Base-by-base conservation (phyloP, 1,284 basidiomycete genomes). In the Cerrena zonata region DNA sequence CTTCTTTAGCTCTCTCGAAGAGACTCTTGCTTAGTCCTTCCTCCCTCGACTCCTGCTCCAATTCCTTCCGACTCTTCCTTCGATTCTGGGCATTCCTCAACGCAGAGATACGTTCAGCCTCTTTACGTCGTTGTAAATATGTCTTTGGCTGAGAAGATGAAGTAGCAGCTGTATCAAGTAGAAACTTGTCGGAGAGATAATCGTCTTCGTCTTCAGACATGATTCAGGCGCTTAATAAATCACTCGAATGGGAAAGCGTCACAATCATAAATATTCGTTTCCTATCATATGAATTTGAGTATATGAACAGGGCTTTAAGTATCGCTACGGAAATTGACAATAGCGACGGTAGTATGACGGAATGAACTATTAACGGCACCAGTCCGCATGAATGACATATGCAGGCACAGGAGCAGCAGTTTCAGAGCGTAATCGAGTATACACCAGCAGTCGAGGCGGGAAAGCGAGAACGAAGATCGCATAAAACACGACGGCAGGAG, bases 151-250 rank as follows among this genome's bases (percentile, higher is more conserved):
- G 58, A 5, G 65, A 52, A 4, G 64, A 62, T 5, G 71, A 59
- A 12, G 66, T 50, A n/a, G 70, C 37, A 10, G 67, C 52, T 13
- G 66, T 38, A 2, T 74, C 73, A 45, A 76, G 56, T 12, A 91
- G 73, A 65, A 90, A 91, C 62, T 89, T 91, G 72, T 90, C 86
- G 13, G 88, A 90, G 45, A 91, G 76, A 61, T 91, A 91, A 69
- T 91, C 86, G 56, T 87, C 86, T 59, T 89, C 86, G 60, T 81
- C 83, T 55, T 72, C 68, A 49, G 82, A 80, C 80, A 82, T 84
- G 38, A 49, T 48, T 46, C 44, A 36, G n/a, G 50, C 47, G 56
- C 49, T 52, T 55, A 48, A 40, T 49, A 27, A 37, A 50, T 21
- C 41, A 37, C 44, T 48, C 39, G 34, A 44, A n/a, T n/a, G 47